Evolutionary conservation across 805 yeast genomes (phyloP).

Genomic region (Wickerhamiella cacticola): DNA sequence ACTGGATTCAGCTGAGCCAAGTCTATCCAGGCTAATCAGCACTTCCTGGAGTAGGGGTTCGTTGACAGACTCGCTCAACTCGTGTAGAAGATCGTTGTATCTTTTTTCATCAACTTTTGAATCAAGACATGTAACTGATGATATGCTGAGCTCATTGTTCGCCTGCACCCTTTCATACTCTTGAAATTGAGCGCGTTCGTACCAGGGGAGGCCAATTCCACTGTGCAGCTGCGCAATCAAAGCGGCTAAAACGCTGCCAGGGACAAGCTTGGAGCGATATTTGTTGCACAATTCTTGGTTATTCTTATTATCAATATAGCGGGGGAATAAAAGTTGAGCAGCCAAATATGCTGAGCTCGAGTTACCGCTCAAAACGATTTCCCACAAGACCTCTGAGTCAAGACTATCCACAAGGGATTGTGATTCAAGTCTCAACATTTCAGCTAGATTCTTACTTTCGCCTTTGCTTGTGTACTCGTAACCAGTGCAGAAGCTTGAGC

Average conservation of each 20-base stretch:
- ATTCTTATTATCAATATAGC: neutral
- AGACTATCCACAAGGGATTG: neutral
- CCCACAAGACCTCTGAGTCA: conserved; percentile 11
- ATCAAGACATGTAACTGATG: conserved; percentile 1
- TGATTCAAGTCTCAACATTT: neutral
- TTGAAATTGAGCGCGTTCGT: conserved; percentile 15
- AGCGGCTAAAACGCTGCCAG: conserved; percentile 16
- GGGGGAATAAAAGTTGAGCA: conserved; percentile 12
- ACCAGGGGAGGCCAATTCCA: conserved; percentile 12
- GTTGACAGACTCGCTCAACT: neutral
- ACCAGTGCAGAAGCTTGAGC: neutral
- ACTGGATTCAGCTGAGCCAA: neutral
- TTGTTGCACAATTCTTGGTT: neutral
- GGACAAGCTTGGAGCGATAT: conserved; percentile 9
- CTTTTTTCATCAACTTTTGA: neutral
- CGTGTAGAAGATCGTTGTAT: neutral
- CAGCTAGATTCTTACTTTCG: neutral
- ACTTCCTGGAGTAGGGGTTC: conserved; percentile 8
- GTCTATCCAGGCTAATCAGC: neutral
- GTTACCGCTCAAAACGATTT: neutral
- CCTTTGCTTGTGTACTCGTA: conserved; percentile 1
- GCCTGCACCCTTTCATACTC: neutral
- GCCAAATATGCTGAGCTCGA: conserved; percentile 16
- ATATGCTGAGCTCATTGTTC: neutral
- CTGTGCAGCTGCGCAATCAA: conserved; percentile 15